phyloP scores from a whole-genome alignment of 768 basidiomycete genomes.

The Tricholoma bakamatsutake region DNA sequence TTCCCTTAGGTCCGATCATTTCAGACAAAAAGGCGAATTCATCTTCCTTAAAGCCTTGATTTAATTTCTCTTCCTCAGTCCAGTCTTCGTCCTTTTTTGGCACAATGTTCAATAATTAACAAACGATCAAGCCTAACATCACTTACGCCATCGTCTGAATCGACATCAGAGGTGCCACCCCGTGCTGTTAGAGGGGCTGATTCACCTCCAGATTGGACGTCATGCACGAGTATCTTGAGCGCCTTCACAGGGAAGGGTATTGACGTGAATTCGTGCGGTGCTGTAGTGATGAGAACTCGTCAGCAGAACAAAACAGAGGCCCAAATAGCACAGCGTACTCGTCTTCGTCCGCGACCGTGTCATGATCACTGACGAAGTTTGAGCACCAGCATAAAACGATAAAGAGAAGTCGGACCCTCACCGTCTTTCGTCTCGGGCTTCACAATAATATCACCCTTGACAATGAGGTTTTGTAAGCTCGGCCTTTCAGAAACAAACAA shows the following conservation, averaged over 20 bases:
- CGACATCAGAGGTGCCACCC: slow-evolving; percentile 46
- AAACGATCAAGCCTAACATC: slow-evolving; percentile 3
- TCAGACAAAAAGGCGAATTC: slow-evolving; percentile 83
- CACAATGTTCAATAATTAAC: slow-evolving; percentile 4
- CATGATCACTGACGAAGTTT: slow-evolving; percentile 75
- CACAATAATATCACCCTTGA: slow-evolving; percentile 91
- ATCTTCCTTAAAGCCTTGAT: slow-evolving; percentile 58
- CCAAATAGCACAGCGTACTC: slow-evolving; percentile 45
- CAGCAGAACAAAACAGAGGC: slow-evolving; percentile 15
- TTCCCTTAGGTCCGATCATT: slow-evolving; percentile 67
- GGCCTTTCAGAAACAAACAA: slow-evolving; percentile 65
- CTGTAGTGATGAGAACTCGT: slow-evolving; percentile 33
- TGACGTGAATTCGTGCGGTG: slow-evolving; percentile 79
- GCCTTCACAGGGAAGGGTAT: slow-evolving; percentile 90
- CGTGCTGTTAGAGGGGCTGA: slow-evolving; percentile 56
- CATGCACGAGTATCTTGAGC: slow-evolving; percentile 82
- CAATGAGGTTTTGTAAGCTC: slow-evolving; percentile 59
- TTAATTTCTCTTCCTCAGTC: slow-evolving; percentile 77
- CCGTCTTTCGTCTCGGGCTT: slow-evolving; percentile 76
- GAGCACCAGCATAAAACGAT: slow-evolving; percentile 11
- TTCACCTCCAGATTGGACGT: slow-evolving; percentile 78
- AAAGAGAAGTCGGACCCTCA: slow-evolving; percentile 32
- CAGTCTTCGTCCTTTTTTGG: slow-evolving; percentile 79
- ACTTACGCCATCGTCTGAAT: slow-evolving; percentile 73
- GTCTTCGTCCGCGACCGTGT: slow-evolving; percentile 86